phyloP scores from a whole-genome alignment of 192 early-diverging fungal species.

The Radiomyces spectabilis region DNA sequence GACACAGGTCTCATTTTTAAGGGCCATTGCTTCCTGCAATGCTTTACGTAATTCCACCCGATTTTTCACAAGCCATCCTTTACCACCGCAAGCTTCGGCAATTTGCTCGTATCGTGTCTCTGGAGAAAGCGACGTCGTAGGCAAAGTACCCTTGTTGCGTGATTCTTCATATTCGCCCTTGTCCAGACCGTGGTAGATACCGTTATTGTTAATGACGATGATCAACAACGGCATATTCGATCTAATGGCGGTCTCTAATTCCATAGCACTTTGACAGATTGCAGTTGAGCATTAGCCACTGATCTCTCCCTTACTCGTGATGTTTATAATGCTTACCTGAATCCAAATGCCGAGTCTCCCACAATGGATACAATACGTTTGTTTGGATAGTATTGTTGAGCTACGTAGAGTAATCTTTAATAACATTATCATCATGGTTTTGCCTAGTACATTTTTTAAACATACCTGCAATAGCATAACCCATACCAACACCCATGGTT shows the following conservation, averaged over 20 bases:
- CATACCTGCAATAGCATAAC: slow-evolving; percentile 54
- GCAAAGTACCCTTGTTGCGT: slow-evolving; percentile 31
- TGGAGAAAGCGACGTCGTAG: slow-evolving; percentile 54
- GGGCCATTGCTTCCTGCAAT: slow-evolving; percentile 31
- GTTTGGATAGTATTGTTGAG: slow-evolving; percentile 44
- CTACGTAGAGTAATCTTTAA: slow-evolving; percentile 8
- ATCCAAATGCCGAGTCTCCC: slow-evolving; percentile 77
- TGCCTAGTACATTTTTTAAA: background rate
- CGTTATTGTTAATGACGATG: slow-evolving; percentile 76
- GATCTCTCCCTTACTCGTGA: background rate
- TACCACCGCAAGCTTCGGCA: slow-evolving; percentile 57
- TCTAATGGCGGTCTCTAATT: slow-evolving; percentile 65
- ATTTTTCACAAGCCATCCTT: slow-evolving; percentile 48
- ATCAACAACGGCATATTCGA: slow-evolving; percentile 53
- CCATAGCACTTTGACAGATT: slow-evolving; percentile 58
- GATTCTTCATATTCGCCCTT: slow-evolving; percentile 35
- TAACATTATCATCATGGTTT: too few species aligned
- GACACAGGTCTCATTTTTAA: slow-evolving; percentile 38
- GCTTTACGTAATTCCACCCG: slow-evolving; percentile 48
- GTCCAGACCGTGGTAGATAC: slow-evolving; percentile 66
- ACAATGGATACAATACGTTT: slow-evolving; percentile 58
- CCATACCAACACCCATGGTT: slow-evolving; percentile 79
- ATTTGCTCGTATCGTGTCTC: slow-evolving; percentile 64
- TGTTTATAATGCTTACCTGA: slow-evolving; percentile 31
- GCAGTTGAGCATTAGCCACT: background rate